Evolutionary conservation across 1,284 basidiomycete genomes (phyloP), one percentile per base, ranked within the genome.

Genomic region (Pyrrhoderma noxium): DNA sequence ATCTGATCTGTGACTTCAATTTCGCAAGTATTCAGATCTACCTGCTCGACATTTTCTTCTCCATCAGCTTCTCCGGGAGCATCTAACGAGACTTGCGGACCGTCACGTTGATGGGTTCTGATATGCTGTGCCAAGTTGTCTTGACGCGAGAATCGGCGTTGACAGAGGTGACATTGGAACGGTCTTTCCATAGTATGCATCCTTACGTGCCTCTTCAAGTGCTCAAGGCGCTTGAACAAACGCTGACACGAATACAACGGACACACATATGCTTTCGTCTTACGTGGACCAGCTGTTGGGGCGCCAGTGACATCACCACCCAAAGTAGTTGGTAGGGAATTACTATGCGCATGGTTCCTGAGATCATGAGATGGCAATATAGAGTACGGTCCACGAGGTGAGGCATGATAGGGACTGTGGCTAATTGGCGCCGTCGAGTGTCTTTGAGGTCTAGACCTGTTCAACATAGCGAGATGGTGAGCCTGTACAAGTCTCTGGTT

Each of bases 161-260:
- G 70, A 65, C 88, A 94, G 36, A 73, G 70, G 49, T 74, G 68
- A 64, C 92, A 93, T 49, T 73, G 71, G 67, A 80, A 93, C 0
- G 92, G 91, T 42, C 84, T 72, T 66, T 93, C 91, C 74, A 89
- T 77, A 37, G 90, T 93, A 64, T 94, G 92, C n/a, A 89, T 92
- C 49, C 89, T 76, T 34, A 92, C 69, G 66, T 95, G 92, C 38
- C 90, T 71, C 68, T 88, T 89, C 57, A 94, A 73, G 63, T 94
- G 90, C 64, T 94, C 92, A 71, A 87, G 80, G 7, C 89, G 80
- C 73, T 91, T 93, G 79, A 93, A 95, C 55, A 85, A 70, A 55
- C 85, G 74, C 3, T 85, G 81, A 64, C 91, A 94, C 5, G 85
- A 85, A 63, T 79, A 81, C 1, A 90, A 73, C 21, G 88, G 88